Evolutionary conservation across 192 early-diverging fungal species (phyloP).

Genomic region (Backusella westeae): DNA sequence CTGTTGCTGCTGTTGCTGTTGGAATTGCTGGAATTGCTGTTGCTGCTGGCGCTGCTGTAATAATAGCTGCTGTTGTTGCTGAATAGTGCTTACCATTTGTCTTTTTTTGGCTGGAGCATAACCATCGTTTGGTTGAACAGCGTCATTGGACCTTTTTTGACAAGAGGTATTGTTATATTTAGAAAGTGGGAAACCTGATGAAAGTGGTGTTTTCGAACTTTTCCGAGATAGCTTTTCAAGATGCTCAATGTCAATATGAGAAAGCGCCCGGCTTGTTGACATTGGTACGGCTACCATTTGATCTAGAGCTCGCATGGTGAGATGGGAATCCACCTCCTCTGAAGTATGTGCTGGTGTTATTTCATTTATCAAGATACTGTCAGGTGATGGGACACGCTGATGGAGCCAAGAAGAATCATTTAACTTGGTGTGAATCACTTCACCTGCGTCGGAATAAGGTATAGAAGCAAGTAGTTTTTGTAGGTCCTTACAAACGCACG

Average conservation of each 20-base stretch:
- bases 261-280: background rate
- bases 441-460: background rate
- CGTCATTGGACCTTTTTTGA: background rate
- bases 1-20: background rate
- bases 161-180: background rate
- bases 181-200: background rate
- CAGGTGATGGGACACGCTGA: background rate
- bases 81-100: background rate
- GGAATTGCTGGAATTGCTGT: background rate
- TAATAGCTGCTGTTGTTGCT: background rate
- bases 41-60: background rate
- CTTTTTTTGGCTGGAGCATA: background rate
- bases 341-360: background rate
- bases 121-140: background rate
- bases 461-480: background rate
- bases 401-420: background rate
- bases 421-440: background rate
- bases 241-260: slow-evolving; percentile 7
- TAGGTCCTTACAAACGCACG: background rate
- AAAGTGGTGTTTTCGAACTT: background rate
- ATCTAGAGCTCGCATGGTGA: background rate
- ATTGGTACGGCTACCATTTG: background rate
- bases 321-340: background rate
- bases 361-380: background rate
- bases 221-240: slow-evolving; percentile 10